Base-by-base conservation (phyloP, 768 basidiomycete species). In the Sporobolomyces pararoseus region DNA sequence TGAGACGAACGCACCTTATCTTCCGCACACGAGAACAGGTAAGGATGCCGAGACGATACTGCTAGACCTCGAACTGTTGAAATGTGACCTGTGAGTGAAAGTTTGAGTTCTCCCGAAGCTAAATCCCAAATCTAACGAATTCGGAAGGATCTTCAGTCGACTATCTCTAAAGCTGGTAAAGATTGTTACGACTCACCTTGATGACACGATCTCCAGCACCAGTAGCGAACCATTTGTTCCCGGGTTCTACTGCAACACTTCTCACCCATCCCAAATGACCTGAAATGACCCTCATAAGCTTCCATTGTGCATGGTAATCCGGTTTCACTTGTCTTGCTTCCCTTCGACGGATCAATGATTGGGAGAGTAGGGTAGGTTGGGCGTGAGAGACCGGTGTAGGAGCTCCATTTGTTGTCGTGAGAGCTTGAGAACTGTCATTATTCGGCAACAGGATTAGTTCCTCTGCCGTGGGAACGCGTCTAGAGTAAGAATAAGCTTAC, bases 211-310 rank as follows among this genome's bases (percentile, higher is more conserved):
- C 96, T 4, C 96, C 96, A 0, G 96, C 96, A 68, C 96, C 96
- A 0, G 93, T 93, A 2, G 90, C 96, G 73, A 99, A 98, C 96
- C 96, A 99, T 78, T 94, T 81, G 82, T 99, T 99, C 14, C 93
- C 96, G 14, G 95, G 95, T 80, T 98, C 96, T 44, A 99, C 92
- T 4, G 96, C 92, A 21, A 90, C 89, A 76, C 89, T 89, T 65
- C 96, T 86, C 21, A 99, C 95, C 96, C 96, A 99, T 14, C 96
- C 96, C 70, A 99, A 80, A 80, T 99, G 95, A 0, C 96, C 96
- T 1, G 93, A 96, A 67, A 99, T 97, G 75, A 99, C 96, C 57
- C 95, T 89, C 71, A 87, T 83, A 58, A 99, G 87, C 79, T 96
- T 96, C 96, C 95, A 98, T 72, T 87, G 89, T 9, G 96, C 86